Percentiles rank a stretch among this genome's conserved stretches.
phyloP scores from a whole-genome alignment of 805 yeast species.

The Cyberlindnera lachancei region DNA sequence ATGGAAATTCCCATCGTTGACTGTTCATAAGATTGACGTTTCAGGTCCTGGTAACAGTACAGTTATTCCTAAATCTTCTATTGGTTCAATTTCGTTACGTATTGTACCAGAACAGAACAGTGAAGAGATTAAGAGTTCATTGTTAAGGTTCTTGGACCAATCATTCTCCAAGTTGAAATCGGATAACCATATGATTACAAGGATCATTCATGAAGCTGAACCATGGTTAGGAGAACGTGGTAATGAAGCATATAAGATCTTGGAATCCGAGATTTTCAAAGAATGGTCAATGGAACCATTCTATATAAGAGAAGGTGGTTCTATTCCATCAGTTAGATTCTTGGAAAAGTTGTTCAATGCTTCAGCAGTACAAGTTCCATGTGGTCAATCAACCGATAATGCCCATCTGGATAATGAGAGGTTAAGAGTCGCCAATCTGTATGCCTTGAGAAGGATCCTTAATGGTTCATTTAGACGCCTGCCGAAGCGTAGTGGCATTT shows the following conservation, averaged over 20 bases:
- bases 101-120: conserved; percentile 85
- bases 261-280: conserved; percentile 50
- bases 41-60: conserved; percentile 90
- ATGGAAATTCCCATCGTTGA: conserved; percentile 88
- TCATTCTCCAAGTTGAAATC: conserved; percentile 46
- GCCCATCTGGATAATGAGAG: conserved; percentile 91
- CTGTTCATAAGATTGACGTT: conserved; percentile 75
- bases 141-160: conserved; percentile 39
- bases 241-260: conserved; percentile 63
- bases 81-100: conserved; percentile 72
- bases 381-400: conserved; percentile 92
- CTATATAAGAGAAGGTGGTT: conserved; percentile 92
- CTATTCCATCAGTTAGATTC: conserved; percentile 84
- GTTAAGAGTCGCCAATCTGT: conserved; percentile 67
- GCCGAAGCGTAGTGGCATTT: too few relatives aligned
- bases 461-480: conserved; percentile 16
- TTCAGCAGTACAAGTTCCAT: conserved; percentile 91
- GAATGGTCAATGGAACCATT: conserved; percentile 83
- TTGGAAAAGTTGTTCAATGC: conserved; percentile 78
- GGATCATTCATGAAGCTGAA: conserved; percentile 78
- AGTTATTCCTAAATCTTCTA: conserved; percentile 77
- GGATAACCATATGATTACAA: conserved; percentile 52
- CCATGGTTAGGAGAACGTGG: conserved; percentile 92
- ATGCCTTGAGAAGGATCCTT: conserved; percentile 62
- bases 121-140: conserved; percentile 41